Conservation (phyloP, 2,329 filamentous ascomycete species). For the Pyrenochaeta sp. region DNA sequence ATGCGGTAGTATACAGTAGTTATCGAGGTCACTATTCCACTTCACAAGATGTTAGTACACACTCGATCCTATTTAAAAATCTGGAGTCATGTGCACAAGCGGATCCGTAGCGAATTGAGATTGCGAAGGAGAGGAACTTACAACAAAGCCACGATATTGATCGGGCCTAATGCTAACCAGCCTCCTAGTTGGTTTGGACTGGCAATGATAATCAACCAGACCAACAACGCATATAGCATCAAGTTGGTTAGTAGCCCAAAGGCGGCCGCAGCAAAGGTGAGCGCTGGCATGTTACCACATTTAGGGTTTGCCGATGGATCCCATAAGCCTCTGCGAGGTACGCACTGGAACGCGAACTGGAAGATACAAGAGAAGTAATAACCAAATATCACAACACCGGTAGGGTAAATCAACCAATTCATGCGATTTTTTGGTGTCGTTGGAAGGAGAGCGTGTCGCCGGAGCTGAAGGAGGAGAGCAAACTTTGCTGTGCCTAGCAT, state of each 20-base stretch:
- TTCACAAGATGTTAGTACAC: neutral
- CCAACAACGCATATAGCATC: neutral
- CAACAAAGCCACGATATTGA: neutral
- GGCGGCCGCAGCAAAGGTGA: neutral
- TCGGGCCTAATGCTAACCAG: neutral
- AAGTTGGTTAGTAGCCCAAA: neutral
- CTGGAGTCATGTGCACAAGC: too few species aligned
- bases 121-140: neutral
- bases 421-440: neutral
- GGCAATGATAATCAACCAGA: neutral
- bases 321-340: neutral
- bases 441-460: neutral
- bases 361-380: neutral
- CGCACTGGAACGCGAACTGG: neutral
- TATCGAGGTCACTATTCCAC: neutral
- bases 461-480: neutral
- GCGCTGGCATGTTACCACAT: neutral
- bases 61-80: too few species aligned
- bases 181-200: neutral
- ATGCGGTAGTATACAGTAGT: neutral
- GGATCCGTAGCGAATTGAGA: too few species aligned
- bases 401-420: neutral
- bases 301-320: neutral
- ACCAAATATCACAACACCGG: neutral
- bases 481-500: neutral